Conservation (phyloP, 73 alveolate species). For the Paramecium tetraurelia region DNA sequence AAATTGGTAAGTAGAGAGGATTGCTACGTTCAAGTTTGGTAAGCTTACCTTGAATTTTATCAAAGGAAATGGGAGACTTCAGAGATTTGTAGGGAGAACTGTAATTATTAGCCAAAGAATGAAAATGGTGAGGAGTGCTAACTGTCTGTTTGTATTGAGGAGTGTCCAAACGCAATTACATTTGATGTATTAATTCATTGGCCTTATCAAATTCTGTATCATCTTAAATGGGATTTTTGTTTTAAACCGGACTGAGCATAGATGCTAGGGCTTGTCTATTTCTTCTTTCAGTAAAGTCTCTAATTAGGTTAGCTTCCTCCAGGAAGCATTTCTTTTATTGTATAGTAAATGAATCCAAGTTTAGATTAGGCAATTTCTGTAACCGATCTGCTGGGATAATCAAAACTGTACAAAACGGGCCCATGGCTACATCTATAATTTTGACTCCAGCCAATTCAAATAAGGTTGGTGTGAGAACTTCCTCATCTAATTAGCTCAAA, state of each 20-base stretch:
- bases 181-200: background rate
- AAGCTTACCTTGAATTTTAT: background rate
- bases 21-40: background rate
- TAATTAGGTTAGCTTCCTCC: background rate
- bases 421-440: constrained; percentile 1
- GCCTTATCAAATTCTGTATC: background rate
- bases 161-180: background rate
- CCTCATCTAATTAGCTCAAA: background rate
- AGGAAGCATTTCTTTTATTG: background rate
- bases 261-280: background rate
- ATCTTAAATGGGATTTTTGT: background rate
- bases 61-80: background rate
- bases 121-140: background rate
- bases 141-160: background rate
- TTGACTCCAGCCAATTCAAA: background rate
- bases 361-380: background rate
- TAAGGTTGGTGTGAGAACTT: background rate
- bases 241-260: background rate
- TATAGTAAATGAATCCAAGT: background rate
- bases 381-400: background rate
- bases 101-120: background rate
- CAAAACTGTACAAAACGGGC: background rate
- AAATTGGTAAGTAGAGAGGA: background rate
- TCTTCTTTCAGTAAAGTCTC: constrained; percentile 5
- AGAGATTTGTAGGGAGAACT: background rate